phyloP scores from a whole-genome alignment of 192 early-diverging fungal species.

The Cladochytrium replicatum region DNA sequence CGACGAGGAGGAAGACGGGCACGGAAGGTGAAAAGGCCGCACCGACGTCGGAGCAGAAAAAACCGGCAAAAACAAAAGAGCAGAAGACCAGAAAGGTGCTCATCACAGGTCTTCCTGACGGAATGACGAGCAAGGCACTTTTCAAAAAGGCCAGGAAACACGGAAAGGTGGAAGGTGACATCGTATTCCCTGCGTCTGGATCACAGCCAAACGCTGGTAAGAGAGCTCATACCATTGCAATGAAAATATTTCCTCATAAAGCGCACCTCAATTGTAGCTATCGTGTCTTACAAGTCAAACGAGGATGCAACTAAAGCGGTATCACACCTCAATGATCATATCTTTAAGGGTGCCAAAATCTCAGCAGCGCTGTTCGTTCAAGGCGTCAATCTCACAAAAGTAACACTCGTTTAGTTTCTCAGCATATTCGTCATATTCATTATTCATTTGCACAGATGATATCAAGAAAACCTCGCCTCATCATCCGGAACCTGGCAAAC shows the following conservation, averaged over 20 bases:
- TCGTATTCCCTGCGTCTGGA: slow-evolving; percentile 54
- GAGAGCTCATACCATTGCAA: slow-evolving; percentile 12
- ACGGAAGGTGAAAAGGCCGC: slow-evolving; percentile 12
- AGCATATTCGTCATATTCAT: no score
- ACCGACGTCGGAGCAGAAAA: slow-evolving; percentile 6
- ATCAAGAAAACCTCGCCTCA: slow-evolving; percentile 62
- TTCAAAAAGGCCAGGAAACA: slow-evolving; percentile 61
- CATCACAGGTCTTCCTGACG: slow-evolving; percentile 42
- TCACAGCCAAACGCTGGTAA: slow-evolving; percentile 27
- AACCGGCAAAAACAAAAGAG: neutral
- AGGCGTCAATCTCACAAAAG: neutral
- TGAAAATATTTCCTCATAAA: slow-evolving; percentile 1
- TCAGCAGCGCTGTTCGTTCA: no score
- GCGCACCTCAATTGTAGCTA: slow-evolving; percentile 17
- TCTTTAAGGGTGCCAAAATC: slow-evolving; percentile 62
- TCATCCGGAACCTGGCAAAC: slow-evolving; percentile 83
- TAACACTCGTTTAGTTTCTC: no score
- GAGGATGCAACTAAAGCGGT: slow-evolving; percentile 46
- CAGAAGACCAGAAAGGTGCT: slow-evolving; percentile 28
- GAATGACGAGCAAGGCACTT: slow-evolving; percentile 61
- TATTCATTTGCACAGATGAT: slow-evolving; percentile 9
- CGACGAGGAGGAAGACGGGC: slow-evolving; percentile 2
- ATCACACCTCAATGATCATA: slow-evolving; percentile 56
- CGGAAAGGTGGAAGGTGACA: slow-evolving; percentile 49
- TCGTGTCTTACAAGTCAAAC: slow-evolving; percentile 30